Conservation (phyloP, 2,329 filamentous ascomycete genomes). For the Fusarium sp. region DNA sequence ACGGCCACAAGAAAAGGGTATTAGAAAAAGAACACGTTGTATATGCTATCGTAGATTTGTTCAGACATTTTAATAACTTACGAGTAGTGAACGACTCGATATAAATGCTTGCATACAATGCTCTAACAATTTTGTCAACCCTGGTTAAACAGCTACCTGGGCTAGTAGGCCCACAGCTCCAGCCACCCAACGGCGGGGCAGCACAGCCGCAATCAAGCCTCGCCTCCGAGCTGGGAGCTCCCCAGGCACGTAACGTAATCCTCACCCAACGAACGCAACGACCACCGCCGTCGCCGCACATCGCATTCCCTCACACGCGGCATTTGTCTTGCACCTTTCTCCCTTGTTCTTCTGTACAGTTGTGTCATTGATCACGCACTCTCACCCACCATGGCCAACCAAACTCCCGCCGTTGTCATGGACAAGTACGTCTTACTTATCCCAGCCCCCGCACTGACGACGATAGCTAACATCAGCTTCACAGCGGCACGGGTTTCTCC, state of each 20-base stretch:
- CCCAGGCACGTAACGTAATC: conserved; percentile 44
- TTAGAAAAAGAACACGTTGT: too few relatives aligned
- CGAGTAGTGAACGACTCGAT: not conserved
- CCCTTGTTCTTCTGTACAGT: conserved; percentile 12
- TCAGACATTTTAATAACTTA: too few relatives aligned
- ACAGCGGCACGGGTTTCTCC: conserved; percentile 97
- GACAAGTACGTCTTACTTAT: conserved; percentile 85
- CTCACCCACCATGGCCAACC: conserved; percentile 78
- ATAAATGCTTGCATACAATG: not conserved
- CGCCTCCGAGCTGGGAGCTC: conserved; percentile 41
- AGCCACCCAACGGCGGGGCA: conserved; percentile 37
- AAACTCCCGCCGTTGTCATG: conserved; percentile 99
- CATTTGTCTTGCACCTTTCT: conserved; percentile 20
- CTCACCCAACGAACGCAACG: conserved; percentile 41
- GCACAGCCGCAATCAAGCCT: conserved; percentile 43
- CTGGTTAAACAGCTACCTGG: conserved; percentile 15
- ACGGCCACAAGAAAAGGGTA: too few relatives aligned
- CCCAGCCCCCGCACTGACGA: conserved; percentile 44
- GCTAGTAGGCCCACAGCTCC: conserved; percentile 8
- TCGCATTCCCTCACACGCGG: conserved; percentile 33
- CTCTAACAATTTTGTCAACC: conserved; percentile 5
- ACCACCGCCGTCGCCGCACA: conserved; percentile 37
- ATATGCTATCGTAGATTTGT: too few relatives aligned
- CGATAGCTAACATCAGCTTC: conserved; percentile 47
- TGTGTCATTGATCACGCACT: conserved; percentile 39